Evolutionary conservation across 2,329 filamentous ascomycete genomes (phyloP).

Genomic region (Ilyonectria destructans): DNA sequence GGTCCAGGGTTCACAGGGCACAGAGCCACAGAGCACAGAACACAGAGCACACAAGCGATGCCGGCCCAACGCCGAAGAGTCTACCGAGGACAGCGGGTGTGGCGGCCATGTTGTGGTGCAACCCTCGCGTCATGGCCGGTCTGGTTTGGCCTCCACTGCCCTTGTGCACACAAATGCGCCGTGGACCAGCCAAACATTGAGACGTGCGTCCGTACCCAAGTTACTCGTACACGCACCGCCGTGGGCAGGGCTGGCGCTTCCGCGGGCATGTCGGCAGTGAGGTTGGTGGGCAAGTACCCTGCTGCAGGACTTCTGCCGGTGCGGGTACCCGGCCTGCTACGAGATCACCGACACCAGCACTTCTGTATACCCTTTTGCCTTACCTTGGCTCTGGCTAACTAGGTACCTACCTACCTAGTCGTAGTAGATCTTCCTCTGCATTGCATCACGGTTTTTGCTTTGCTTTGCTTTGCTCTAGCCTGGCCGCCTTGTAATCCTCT

Average conservation of each 20-base stretch:
- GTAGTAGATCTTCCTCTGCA: background rate
- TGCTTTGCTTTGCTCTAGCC: constrained; percentile 9
- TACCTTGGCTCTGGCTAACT: background rate
- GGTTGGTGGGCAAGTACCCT: constrained; percentile 8
- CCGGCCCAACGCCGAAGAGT: background rate
- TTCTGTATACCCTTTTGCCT: constrained; percentile 13
- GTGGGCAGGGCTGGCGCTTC: constrained; percentile 10
- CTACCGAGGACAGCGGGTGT: background rate
- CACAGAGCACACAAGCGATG: background rate
- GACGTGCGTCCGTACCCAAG: background rate
- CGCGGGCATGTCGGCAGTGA: constrained; percentile 16
- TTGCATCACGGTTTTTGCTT: background rate
- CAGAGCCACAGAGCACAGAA: constrained; percentile 2
- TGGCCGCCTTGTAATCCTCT: constrained; percentile 4
- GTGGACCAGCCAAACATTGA: constrained; percentile 6
- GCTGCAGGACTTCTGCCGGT: constrained; percentile 24
- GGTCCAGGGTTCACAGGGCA: background rate
- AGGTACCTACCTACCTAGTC: too few species aligned
- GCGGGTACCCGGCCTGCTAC: constrained; percentile 17
- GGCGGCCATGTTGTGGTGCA: constrained; percentile 13
- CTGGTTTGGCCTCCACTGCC: constrained; percentile 10
- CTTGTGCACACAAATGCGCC: constrained; percentile 18
- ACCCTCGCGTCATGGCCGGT: constrained; percentile 19
- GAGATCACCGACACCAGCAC: constrained; percentile 12
- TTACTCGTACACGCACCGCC: constrained; percentile 6